Evolutionary conservation across 2,329 filamentous ascomycete genomes (phyloP), one percentile per base, ranked within the genome.

Genomic region (Lasiodiplodia sp.): DNA sequence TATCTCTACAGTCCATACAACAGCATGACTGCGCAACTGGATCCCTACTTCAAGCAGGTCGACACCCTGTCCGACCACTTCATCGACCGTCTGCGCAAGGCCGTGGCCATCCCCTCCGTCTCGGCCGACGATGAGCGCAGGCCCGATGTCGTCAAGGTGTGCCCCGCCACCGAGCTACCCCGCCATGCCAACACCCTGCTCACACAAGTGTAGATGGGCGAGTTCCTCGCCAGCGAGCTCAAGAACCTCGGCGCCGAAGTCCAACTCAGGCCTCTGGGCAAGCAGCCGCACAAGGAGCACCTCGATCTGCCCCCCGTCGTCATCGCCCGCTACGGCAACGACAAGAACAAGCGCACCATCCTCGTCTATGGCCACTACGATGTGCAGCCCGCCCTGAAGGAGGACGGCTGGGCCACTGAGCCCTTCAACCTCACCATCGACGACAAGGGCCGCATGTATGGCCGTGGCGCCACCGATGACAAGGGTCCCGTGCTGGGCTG

Each of bases 311-410:
- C 96, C 3, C 96, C 96, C 1, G 94, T 97, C 64, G 89, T 99
- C 68, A 88, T 99, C 71, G 95, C 91, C 62, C 91, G 96, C 73
- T 98, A 98, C 80, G 94, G 96, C 73, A 92, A 89, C 80, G 94
- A 98, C 80, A 90, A 92, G 81, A 93, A 88, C 81, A 99, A 98
- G 88, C 89, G 92, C 70, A 98, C 94, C 44, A 96, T 99, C 73
- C 87, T 99, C 71, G 93, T 99, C 57, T 99, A 99, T 78, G 96
- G 96, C 58, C 96, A 99, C 85, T 99, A 99, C 84, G 96, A 99
- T 79, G 96, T 99, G 44, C 96, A 99, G 83, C 96, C 96, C 31
- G 96, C 96, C 40, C 88, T 94, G 78, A 92, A 92, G 85, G 92
- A 92, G 73, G 96, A 99, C 75, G 96, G 96, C 72, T 99, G 96